A percentile compares a stretch with the other conserved stretches of the same genome.
Evolutionary conservation across 2,329 filamentous ascomycete genomes (phyloP).

Genomic region (Penicillium fuscoglaucum): DNA sequence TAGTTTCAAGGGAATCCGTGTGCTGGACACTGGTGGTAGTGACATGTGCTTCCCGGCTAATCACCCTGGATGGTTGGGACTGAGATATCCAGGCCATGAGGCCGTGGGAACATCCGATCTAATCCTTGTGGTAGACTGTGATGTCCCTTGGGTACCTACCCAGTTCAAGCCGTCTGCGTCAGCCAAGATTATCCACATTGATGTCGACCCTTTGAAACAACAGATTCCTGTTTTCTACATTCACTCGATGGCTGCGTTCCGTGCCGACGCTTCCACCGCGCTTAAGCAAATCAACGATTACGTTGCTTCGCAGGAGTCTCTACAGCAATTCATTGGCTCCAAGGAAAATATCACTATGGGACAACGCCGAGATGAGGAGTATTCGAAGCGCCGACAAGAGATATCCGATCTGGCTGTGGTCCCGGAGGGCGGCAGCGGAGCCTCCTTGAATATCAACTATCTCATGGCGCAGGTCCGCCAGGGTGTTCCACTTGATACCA

Average conservation of each 20-base stretch:
- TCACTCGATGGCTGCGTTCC: constrained; percentile 63
- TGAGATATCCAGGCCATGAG: constrained; percentile 73
- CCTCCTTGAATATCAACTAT: constrained; percentile 62
- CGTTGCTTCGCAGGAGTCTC: constrained; percentile 51
- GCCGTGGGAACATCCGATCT: constrained; percentile 75
- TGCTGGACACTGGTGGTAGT: constrained; percentile 54
- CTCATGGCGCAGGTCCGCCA: constrained; percentile 58
- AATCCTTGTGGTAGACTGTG: constrained; percentile 82
- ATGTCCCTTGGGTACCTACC: constrained; percentile 92
- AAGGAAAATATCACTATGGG: constrained; percentile 50
- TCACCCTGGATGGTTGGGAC: constrained; percentile 61
- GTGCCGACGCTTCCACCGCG: constrained; percentile 64
- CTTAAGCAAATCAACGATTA: constrained; percentile 69
- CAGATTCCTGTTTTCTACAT: constrained; percentile 75
- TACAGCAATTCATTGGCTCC: constrained; percentile 47
- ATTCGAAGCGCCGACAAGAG: constrained; percentile 59
- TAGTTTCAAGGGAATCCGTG: constrained; percentile 49
- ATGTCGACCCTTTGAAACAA: constrained; percentile 68
- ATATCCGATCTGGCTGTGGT: constrained; percentile 59
- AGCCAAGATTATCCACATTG: constrained; percentile 64
- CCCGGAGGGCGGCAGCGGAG: constrained; percentile 58
- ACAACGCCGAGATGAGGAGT: constrained; percentile 56
- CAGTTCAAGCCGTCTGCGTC: constrained; percentile 59
- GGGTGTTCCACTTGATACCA: constrained; percentile 62
- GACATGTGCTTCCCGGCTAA: constrained; percentile 54